Base-by-base conservation (phyloP, 2,329 filamentous ascomycete species). In the Penicillium italicum region DNA sequence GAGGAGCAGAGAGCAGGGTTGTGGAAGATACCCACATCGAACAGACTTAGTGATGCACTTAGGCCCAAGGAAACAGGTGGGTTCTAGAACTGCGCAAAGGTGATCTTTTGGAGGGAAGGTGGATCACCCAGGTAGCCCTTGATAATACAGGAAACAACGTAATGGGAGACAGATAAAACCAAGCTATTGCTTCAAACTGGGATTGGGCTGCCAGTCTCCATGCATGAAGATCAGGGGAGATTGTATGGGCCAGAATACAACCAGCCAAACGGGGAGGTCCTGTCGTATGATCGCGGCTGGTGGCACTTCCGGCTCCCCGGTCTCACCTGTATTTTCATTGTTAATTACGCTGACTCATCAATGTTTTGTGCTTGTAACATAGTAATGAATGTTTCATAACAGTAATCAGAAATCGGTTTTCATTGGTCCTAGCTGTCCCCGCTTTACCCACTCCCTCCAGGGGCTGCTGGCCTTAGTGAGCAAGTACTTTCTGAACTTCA, bases 261-360 rank as follows among this genome's bases (percentile, higher is more conserved):
- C 33, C 47, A 34, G 44, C 40, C 46, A 16, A 41, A 52, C 38
- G 33, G 24, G 53, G 28, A 36, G 41, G n/a, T 53, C 55, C 49
- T 20, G 53, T 57, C 66, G 67, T 69, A 70, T 70, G 67, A 70
- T 70, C 68, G 62, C 67, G 67, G 68, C 62, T 63, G 45, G 42
- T 50, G 53, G 61, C 55, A 46, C 54, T 69, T 69, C 68, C 68
- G 67, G 62, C 63, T 54, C 41, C 26, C 28, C 44, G 47, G 51
- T 33, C 46, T 34, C 47, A 41, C 53, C 53, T 55, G 53, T 44
- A 44, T 51, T 6, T 11, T 1, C 12, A 4, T 1, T 12, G 47
- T 55, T 46, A 47, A 52, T 53, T 53, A 34, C 42, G 26, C 28
- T 54, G 37, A 54, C n/a, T 50, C 51, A 54, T 33, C 12, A n/a